Evolutionary conservation across 1,139 yeast genomes (phyloP).

Genomic region (Komagataea norvegica): DNA sequence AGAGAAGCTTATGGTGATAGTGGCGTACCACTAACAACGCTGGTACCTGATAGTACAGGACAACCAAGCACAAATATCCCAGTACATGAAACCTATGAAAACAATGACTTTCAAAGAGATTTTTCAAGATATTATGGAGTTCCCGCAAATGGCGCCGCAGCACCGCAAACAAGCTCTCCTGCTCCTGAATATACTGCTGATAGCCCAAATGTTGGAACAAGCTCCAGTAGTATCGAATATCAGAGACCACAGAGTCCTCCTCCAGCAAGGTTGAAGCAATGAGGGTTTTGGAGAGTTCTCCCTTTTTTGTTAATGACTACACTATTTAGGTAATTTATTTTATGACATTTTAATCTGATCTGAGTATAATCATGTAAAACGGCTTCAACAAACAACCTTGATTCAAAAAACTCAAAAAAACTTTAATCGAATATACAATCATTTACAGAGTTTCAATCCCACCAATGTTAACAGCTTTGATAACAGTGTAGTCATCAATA

Average conservation of each 20-base stretch:
- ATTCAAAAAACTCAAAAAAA: no score
- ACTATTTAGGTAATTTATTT: not conserved
- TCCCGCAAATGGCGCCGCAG: no score
- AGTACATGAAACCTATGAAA: constrained; percentile 11
- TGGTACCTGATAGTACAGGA: constrained; percentile 25
- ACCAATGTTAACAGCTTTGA: constrained; percentile 58
- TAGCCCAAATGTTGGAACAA: not conserved
- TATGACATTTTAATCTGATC: no score
- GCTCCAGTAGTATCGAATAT: constrained; percentile 6
- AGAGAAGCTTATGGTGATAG: constrained; percentile 11
- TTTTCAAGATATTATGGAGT: constrained; percentile 22
- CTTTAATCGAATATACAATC: no score
- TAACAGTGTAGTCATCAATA: constrained; percentile 63
- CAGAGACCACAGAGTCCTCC: constrained; percentile 23
- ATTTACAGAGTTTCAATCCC: constrained; percentile 10
- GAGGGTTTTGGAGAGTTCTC: no score
- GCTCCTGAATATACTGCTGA: not conserved
- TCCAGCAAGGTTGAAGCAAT: constrained; percentile 17
- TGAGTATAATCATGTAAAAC: no score
- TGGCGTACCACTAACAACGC: constrained; percentile 15
- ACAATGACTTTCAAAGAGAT: constrained; percentile 19
- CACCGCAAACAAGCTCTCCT: no score
- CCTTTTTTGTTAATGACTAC: not conserved
- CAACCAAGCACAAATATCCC: constrained; percentile 6
- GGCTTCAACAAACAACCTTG: no score